Evolutionary conservation across 2,329 filamentous ascomycete species (phyloP).

Genomic region (Exophiala spinifera): DNA sequence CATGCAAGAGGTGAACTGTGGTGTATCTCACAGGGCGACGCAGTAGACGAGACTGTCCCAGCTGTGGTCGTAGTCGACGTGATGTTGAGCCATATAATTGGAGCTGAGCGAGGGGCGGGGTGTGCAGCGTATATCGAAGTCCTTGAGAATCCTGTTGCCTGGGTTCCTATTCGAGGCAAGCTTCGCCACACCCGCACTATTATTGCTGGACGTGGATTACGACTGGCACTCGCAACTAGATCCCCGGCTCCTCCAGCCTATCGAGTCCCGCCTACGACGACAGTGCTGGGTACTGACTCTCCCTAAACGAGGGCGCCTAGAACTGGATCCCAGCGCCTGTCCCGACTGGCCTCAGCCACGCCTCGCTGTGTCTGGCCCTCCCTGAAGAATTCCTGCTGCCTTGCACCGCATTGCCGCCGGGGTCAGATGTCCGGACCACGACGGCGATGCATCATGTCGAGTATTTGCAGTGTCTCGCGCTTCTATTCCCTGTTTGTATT

Average conservation of each 20-base stretch:
- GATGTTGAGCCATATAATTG: not conserved
- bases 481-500: no score
- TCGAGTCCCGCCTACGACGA: not conserved
- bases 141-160: slow-evolving; percentile 23
- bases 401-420: not conserved
- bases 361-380: not conserved
- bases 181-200: slow-evolving; percentile 16
- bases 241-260: no score
- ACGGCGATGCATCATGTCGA: no score
- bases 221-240: no score
- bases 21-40: not conserved
- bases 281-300: not conserved
- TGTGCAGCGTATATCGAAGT: slow-evolving; percentile 19
- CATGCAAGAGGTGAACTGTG: slow-evolving; percentile 2
- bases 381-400: not conserved
- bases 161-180: slow-evolving; percentile 9
- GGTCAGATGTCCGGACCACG: no score
- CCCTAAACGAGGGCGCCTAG: slow-evolving; percentile 2
- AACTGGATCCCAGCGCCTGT: not conserved
- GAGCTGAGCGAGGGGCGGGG: slow-evolving; percentile 6
- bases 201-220: no score
- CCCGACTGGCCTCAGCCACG: slow-evolving; percentile 9
- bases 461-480: no score
- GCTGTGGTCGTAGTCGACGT: not conserved
- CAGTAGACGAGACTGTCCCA: not conserved